These are phyloP conservation scores for Uronychia binucleata DNA, from an alignment of 73 alveolate species.

Conservation along the genomic window DNA sequence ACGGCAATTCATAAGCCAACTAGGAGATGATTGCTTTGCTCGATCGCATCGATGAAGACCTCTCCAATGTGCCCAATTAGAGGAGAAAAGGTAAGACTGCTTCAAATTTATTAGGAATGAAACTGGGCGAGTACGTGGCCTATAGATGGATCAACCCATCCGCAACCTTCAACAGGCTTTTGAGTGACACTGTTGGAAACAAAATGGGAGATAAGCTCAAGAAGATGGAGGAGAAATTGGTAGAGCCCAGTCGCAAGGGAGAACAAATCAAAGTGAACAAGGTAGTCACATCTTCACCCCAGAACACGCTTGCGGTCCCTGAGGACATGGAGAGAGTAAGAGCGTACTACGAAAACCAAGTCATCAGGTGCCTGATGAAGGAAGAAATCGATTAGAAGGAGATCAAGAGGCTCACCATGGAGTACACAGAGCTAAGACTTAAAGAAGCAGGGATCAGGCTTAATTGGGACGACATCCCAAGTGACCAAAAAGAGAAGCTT, in stretches of 20 bases:
- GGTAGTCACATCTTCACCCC: background rate
- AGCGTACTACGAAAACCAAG: constrained; percentile 2
- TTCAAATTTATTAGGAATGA: background rate
- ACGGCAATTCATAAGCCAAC: background rate
- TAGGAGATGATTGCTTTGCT: constrained; percentile 1
- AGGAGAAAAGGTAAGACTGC: constrained; percentile 7
- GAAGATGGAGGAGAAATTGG: too few relatives aligned
- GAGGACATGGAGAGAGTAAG: background rate
- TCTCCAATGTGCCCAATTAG: constrained; percentile 2
- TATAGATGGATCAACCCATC: background rate
- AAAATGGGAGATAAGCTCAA: background rate
- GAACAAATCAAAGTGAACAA: background rate
- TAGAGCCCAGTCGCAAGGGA: background rate
- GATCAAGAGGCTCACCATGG: background rate
- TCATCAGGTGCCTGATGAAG: constrained; percentile 2
- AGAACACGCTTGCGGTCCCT: background rate
- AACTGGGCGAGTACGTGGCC: background rate
- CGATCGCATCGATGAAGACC: constrained; percentile 4
- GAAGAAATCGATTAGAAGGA: background rate
- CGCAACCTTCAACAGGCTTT: background rate
- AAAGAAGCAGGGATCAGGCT: background rate
- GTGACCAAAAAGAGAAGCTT: background rate
- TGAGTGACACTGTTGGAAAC: background rate
- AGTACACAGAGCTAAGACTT: constrained; percentile 25
- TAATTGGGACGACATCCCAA: background rate